Conservation (phyloP, 1,139 yeast species). For the Yamadazyma membranifaciens region DNA sequence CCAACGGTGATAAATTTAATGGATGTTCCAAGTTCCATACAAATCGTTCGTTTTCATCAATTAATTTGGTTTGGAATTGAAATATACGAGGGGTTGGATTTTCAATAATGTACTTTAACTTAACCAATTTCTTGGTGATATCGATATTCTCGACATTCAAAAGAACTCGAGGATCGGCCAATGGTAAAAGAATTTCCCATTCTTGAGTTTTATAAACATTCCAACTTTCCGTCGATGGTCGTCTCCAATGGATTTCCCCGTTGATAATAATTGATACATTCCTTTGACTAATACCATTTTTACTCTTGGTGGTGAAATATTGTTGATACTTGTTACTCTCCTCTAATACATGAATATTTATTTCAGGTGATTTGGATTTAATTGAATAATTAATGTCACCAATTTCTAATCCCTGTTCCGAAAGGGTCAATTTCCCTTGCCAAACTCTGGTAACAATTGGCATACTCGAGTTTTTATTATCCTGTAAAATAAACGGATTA, state of each 20-base stretch:
- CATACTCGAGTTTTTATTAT: constrained; percentile 21
- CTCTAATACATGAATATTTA: constrained; percentile 22
- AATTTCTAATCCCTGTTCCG: constrained; percentile 21
- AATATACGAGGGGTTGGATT: constrained; percentile 73
- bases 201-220: constrained; percentile 32
- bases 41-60: constrained; percentile 17
- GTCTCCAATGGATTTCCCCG: constrained; percentile 33
- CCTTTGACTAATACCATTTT: constrained; percentile 40
- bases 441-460: constrained; percentile 50
- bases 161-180: constrained; percentile 69
- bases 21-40: constrained; percentile 31
- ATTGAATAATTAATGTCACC: constrained; percentile 20
- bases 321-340: constrained; percentile 13
- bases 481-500: constrained; percentile 35
- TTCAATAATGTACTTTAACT: constrained; percentile 56
- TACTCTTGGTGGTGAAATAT: constrained; percentile 36
- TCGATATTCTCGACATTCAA: constrained; percentile 27
- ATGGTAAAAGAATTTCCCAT: constrained; percentile 56
- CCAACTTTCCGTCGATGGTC: constrained; percentile 19
- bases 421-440: constrained; percentile 32
- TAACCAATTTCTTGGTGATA: constrained; percentile 17
- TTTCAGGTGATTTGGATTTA: constrained; percentile 32
- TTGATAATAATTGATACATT: constrained; percentile 32
- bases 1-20: constrained; percentile 26
- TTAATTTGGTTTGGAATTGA: constrained; percentile 53